Evolutionary conservation across 768 basidiomycete genomes (phyloP), one percentile per base, ranked within the genome.

Genomic region (Suillus hirtellus): DNA sequence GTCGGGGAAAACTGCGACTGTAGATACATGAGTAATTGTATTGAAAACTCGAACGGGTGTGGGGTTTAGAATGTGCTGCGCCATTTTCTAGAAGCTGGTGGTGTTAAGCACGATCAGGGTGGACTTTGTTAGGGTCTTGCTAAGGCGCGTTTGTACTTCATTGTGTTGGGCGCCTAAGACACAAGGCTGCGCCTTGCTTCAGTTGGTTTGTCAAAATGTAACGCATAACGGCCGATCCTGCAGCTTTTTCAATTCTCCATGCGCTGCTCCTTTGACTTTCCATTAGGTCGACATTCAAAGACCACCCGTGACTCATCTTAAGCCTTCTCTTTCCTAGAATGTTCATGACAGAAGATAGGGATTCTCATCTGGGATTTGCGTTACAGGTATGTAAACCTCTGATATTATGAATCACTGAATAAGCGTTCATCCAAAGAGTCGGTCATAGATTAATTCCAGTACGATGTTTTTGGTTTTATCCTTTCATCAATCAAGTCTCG

Each of bases 11-110:
- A 50, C 49, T 24, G 49, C 49, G 6, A 50, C 49, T 24, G 24
- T 10, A 4, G 0, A 2, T 14, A 24, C 2, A 14, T 3, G 0
- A 49, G 0, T 0, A 14, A 6, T 24, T 24, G 7, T 6, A 2
- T 42, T 42, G 15, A 42, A 9, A 50, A 50, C 24, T 50, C 49
- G 49, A 27, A 27, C 14, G 2, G 49, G 49, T 17, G 14, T 9
- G 14, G 46, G n/a, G n/a, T 31, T 31, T 31, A 2, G 49, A 49
- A 50, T 27, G 24, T 15, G 49, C 49, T 50, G 49, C 24, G 49
- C 49, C 49, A 50, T 50, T 27, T 21, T 27, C 31, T 27, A 24
- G 49, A 50, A 14, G 24, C 9, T 15, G 24, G 8, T 15, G 14
- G 3, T 50, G 12, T 49, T 49, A 31, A 31, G 31, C 31, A 6